Percentiles rank a stretch among this genome's conserved stretches.
Evolutionary conservation across 768 basidiomycete genomes (phyloP).

Genomic region (Tylopilus felleus): DNA sequence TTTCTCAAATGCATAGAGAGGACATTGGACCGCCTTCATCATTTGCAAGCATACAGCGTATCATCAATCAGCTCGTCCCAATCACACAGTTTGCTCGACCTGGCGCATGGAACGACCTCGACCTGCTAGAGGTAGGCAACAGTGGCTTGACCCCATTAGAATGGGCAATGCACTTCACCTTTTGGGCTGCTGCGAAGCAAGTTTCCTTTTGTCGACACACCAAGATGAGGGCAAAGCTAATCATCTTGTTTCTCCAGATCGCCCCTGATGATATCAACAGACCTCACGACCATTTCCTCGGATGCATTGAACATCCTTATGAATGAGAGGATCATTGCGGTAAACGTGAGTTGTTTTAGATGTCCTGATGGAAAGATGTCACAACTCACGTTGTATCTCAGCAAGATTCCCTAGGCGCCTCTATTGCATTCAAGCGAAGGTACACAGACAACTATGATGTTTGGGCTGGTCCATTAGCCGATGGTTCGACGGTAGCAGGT

Average conservation of each 20-base stretch:
- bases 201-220: not conserved
- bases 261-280: slow-evolving; percentile 11
- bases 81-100: slow-evolving; percentile 46
- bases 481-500: slow-evolving; percentile 5
- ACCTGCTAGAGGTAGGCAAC: slow-evolving; percentile 54
- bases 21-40: slow-evolving; percentile 15
- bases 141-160: slow-evolving; percentile 33
- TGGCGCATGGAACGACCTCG: slow-evolving; percentile 49
- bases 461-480: slow-evolving; percentile 5
- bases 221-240: not conserved
- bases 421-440: slow-evolving; percentile 5
- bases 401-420: slow-evolving; percentile 13
- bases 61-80: slow-evolving; percentile 35
- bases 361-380: not conserved
- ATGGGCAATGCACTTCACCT: slow-evolving; percentile 10
- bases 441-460: slow-evolving; percentile 11
- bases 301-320: slow-evolving; percentile 3
- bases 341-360: slow-evolving; percentile 4
- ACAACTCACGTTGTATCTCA: not conserved
- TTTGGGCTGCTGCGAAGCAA: slow-evolving; percentile 15
- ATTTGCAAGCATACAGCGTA: slow-evolving; percentile 11
- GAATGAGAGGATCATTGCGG: slow-evolving; percentile 5
- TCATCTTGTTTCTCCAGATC: slow-evolving; percentile 5
- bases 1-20: not conserved
- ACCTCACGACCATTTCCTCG: not conserved